Evolutionary conservation across 805 yeast genomes (phyloP), one percentile per base, ranked within the genome.

Genomic region (Schwanniomyces polymorphus): DNA sequence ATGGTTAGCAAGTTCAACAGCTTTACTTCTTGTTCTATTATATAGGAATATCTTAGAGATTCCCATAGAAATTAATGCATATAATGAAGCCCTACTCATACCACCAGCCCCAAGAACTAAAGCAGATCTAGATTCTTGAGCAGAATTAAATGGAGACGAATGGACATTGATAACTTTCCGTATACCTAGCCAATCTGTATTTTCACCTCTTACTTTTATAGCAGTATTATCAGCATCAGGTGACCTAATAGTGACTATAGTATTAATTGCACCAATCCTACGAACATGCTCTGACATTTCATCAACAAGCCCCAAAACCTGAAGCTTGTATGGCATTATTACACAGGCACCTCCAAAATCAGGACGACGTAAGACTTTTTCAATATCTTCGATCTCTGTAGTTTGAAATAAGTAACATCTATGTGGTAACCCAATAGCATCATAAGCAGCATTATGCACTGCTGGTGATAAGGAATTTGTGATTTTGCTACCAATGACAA

Each of bases 111-210:
- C 60, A 12, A 56, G 29, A 1, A 56, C 54, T 38, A 56, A 43
- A 9, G 57, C 58, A 12, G 51, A 38, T 29, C 49, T 51, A 7
- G 44, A 28, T 17, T 41, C 25, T 16, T 48, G 48, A 2, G 48
- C 56, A 12, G 50, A 46, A 45, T 56, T 56, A 25, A 56, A 51
- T 7, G 60, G 56, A 1, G 58, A 52, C 14, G 44, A 29, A 27
- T 48, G 45, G n/a, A 41, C 46, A 10, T 26, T 23, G 18, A 50
- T 28, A 6, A 44, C 41, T 12, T 41, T 25, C n/a, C 49, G 41
- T 14, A 56, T 43, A 21, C 53, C 58, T 26, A 52, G 39, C 58
- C 60, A 56, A 45, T 54, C 58, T 25, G 57, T 54, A 44, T 56
- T 56, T 33, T 54, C 55, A 7, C 58, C 60, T 21, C 49, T 37